A percentile compares a stretch with the other conserved stretches of the same genome.
Conservation (phyloP, 371 early-diverging fungal genomes). For the Apophysomyces sp. region DNA sequence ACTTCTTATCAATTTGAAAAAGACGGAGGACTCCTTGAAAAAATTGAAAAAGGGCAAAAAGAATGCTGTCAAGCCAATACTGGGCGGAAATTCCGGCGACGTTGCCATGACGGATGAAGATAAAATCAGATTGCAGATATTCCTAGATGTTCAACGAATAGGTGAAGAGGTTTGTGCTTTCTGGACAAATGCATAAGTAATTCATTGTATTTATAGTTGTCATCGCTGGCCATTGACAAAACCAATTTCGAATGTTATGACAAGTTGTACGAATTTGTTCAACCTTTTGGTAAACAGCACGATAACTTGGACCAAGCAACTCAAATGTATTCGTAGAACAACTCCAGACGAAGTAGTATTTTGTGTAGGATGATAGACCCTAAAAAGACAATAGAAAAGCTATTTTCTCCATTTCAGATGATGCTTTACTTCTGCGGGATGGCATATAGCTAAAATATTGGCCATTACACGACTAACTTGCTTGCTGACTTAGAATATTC, state of each 20-base stretch:
- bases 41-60: conserved; percentile 37
- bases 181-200: background rate
- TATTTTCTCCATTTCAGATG: background rate
- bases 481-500: no score
- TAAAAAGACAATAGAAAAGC: background rate
- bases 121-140: conserved; percentile 59
- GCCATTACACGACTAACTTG: no score
- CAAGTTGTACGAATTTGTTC: conserved; percentile 13
- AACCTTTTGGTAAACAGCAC: conserved; percentile 21
- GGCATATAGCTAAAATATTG: no score
- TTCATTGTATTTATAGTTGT: conserved; percentile 5
- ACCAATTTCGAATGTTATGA: conserved; percentile 9
- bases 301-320: background rate
- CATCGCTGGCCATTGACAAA: conserved; percentile 10
- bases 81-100: conserved; percentile 4
- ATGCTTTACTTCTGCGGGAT: no score
- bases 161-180: conserved; percentile 44
- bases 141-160: conserved; percentile 53
- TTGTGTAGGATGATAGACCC: background rate
- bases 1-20: conserved; percentile 24
- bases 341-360: background rate
- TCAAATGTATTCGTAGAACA: background rate
- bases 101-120: conserved; percentile 45
- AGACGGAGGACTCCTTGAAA: conserved; percentile 32
- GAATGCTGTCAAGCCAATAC: conserved; percentile 11